Conservation (phyloP, 2,329 filamentous ascomycete genomes). For the Penicillium sp. region DNA sequence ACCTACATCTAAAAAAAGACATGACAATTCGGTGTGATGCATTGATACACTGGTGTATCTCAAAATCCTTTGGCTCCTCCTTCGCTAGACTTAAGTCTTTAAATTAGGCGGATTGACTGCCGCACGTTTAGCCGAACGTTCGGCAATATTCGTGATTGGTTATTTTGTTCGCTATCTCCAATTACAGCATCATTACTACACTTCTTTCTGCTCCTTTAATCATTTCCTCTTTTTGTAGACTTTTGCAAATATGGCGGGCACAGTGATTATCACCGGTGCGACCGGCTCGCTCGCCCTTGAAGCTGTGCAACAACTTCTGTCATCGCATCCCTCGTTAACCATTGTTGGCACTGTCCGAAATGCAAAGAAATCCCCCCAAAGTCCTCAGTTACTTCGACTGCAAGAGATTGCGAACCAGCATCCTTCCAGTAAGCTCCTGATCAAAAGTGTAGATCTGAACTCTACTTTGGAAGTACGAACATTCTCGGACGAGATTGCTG, state of each 20-base stretch:
- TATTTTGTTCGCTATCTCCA: neutral
- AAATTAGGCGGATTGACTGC: too few species aligned
- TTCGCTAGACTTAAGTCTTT: too few species aligned
- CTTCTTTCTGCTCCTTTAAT: neutral
- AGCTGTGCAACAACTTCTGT: slow-evolving; percentile 10
- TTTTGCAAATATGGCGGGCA: neutral
- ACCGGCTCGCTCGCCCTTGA: slow-evolving; percentile 8
- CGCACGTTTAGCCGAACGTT: neutral
- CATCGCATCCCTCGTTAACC: neutral
- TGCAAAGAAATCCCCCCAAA: neutral
- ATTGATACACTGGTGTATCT: too few species aligned
- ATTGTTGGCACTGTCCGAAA: slow-evolving; percentile 10
- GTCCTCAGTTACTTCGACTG: slow-evolving; percentile 1
- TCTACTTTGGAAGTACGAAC: neutral
- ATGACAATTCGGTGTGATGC: neutral
- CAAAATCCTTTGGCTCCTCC: too few species aligned
- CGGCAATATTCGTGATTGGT: neutral
- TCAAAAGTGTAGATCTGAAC: slow-evolving; percentile 6
- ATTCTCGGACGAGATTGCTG: neutral
- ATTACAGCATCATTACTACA: neutral
- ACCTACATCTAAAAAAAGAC: too few species aligned
- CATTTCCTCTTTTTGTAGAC: neutral
- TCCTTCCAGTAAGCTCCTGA: neutral
- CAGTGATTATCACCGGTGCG: slow-evolving; percentile 12
- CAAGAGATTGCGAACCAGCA: neutral